Conservation (phyloP, 1,284 basidiomycete species). For the Pseudozyma hubeiensis region DNA sequence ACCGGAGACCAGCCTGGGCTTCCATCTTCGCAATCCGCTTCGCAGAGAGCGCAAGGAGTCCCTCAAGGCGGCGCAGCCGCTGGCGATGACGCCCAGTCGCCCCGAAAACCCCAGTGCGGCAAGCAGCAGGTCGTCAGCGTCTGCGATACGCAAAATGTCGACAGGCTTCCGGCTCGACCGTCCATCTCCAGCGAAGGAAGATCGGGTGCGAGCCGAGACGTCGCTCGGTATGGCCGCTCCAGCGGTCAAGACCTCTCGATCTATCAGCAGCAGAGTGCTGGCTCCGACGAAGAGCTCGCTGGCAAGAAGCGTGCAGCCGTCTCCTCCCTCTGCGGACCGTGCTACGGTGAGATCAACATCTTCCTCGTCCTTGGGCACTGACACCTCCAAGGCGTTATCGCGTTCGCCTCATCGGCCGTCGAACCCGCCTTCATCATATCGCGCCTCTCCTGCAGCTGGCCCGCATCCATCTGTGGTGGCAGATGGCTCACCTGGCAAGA, state of each 20-base stretch:
- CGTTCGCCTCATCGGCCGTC: slow-evolving; percentile 29
- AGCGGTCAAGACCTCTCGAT: slow-evolving; percentile 3
- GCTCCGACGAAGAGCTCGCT: slow-evolving; percentile 39
- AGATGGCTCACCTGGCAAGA: slow-evolving; percentile 9
- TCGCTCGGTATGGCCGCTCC: slow-evolving; percentile 29
- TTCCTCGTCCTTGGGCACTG: slow-evolving; percentile 12
- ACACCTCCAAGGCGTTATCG: slow-evolving; percentile 3
- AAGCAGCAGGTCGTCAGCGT: slow-evolving; percentile 8
- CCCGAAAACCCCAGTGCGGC: background rate
- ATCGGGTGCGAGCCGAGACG: slow-evolving; percentile 14
- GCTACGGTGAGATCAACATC: slow-evolving; percentile 11
- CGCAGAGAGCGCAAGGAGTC: slow-evolving; percentile 28
- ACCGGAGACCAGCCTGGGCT: slow-evolving; percentile 36
- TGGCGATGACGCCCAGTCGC: background rate
- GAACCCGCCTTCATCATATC: slow-evolving; percentile 37
- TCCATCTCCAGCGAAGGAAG: background rate
- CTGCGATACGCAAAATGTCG: slow-evolving; percentile 31
- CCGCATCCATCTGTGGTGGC: slow-evolving; percentile 8
- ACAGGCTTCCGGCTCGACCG: slow-evolving; percentile 20
- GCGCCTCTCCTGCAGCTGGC: slow-evolving; percentile 1
- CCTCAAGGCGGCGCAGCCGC: slow-evolving; percentile 3
- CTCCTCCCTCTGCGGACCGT: slow-evolving; percentile 10
- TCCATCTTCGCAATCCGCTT: slow-evolving; percentile 33
- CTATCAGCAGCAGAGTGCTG: slow-evolving; percentile 29
- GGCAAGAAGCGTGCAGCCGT: slow-evolving; percentile 27